Evolutionary conservation across 2,329 filamentous ascomycete species (phyloP).

Genomic region (Penicillium sp.): DNA sequence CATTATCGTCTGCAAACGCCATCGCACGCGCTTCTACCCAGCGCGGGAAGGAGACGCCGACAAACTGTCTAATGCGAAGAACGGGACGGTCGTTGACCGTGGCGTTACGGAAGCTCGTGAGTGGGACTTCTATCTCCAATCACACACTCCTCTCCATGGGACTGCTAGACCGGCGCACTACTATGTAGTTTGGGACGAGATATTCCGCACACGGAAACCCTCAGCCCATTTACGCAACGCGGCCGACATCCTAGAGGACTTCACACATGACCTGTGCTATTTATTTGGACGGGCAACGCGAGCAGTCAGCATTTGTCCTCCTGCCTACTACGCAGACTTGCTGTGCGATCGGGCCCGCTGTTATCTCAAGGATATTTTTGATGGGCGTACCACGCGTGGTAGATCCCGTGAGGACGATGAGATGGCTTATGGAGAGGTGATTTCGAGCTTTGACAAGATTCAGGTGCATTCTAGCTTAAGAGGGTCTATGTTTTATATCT

Average conservation of each 20-base stretch:
- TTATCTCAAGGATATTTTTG: slow-evolving; percentile 71
- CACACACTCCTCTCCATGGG: slow-evolving; percentile 78
- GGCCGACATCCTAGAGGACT: slow-evolving; percentile 70
- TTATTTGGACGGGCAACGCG: slow-evolving; percentile 83
- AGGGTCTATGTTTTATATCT: neutral
- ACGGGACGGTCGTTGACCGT: slow-evolving; percentile 86
- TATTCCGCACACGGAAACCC: slow-evolving; percentile 55
- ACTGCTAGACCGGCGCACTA: slow-evolving; percentile 87
- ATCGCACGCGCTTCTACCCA: slow-evolving; percentile 87
- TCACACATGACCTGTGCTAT: slow-evolving; percentile 82
- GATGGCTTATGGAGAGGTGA: neutral
- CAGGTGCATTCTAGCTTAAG: neutral
- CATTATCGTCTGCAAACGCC: slow-evolving; percentile 83
- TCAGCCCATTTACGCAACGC: slow-evolving; percentile 41
- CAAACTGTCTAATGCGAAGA: slow-evolving; percentile 67
- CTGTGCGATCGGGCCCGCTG: slow-evolving; percentile 76
- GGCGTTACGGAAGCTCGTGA: slow-evolving; percentile 75
- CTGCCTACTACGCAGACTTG: slow-evolving; percentile 88
- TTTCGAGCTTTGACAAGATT: neutral
- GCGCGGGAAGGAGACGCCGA: slow-evolving; percentile 57
- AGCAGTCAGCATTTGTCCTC: slow-evolving; percentile 83
- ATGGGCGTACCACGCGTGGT: slow-evolving; percentile 38
- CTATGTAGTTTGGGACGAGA: slow-evolving; percentile 71
- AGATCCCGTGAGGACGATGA: slow-evolving; percentile 19
- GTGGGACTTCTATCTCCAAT: slow-evolving; percentile 86